Evolutionary conservation across 148 eudicot genomes (phyloP), one percentile per base, ranked within the genome.

Genomic region (Oxyria digyna): DNA sequence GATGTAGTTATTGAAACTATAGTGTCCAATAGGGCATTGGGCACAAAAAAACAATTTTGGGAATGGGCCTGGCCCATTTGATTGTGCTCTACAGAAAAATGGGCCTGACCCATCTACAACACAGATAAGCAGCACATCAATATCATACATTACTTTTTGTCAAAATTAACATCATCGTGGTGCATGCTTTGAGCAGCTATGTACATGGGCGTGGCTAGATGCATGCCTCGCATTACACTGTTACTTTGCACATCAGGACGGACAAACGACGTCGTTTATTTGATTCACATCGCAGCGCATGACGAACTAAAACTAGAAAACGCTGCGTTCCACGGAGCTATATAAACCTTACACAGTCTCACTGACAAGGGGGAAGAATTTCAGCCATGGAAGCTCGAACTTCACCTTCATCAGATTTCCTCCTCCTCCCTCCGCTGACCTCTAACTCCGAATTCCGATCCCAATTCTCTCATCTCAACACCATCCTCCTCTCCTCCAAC

Each of bases 401-500:
- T 24, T 32, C 78, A 75, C 59, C 76, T 9, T 79, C 85, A 69
- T 72, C 78, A 24, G 77, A 74, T 41, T 66, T 37, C 33, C 46
- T 66, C 43, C 43, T 64, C 45, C 77, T 77, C 48, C 82, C 80
- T n/a, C 45, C 68, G 33, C 69, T 38, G 42, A n/a, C 72, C 70
- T 45, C 20, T 59, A 11, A 35, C 11, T 50, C 62, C 12, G 80
- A 85, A 14, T 87, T 85, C 80, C 78, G 76, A 68, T 23, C 87
- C 49, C 73, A 71, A 4, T 90, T 90, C 80, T 77, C 78, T 66
- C 74, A 79, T 69, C 93, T 90, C 70, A 90, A 84, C 69, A 55
- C 77, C 74, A 26, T 79, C 73, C 66, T 87, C 4, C 75, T 84
- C 40, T 70, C 88, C 46, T 41, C 79, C 29, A 46, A 14, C 1